phyloP scores from a whole-genome alignment of 148 eudicot species.

The Fagopyrum homotropicum region DNA sequence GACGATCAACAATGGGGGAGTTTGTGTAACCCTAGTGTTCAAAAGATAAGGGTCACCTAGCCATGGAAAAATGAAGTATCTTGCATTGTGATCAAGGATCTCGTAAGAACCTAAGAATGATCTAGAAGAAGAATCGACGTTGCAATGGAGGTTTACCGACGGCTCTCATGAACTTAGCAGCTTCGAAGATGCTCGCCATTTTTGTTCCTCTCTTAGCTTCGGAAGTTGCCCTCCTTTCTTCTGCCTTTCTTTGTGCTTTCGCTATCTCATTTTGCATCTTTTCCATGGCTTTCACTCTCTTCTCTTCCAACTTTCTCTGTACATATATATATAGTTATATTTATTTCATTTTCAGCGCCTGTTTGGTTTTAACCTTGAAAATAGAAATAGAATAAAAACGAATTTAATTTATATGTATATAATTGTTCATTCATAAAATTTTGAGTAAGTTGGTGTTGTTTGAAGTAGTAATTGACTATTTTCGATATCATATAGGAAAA shows the following conservation, averaged over 20 bases:
- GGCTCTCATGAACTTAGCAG: constrained; percentile 64
- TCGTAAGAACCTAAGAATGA: no score
- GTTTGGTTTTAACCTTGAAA: not conserved
- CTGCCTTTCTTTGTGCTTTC: constrained; percentile 75
- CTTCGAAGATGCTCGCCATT: constrained; percentile 60
- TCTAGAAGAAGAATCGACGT: constrained; percentile 47
- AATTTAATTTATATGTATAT: no score
- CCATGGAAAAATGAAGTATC: no score
- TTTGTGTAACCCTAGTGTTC: no score
- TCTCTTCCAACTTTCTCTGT: constrained; percentile 80
- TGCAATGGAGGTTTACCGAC: constrained; percentile 66
- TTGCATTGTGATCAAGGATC: no score
- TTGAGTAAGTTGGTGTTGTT: no score
- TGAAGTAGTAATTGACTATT: no score
- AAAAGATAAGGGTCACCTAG: no score
- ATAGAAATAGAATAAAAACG: no score
- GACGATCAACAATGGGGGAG: no score
- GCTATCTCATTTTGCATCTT: constrained; percentile 83
- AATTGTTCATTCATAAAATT: no score
- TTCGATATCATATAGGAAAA: no score
- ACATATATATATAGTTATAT: not conserved
- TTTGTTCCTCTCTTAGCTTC: constrained; percentile 83
- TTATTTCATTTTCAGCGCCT: not conserved
- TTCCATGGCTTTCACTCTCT: constrained; percentile 67
- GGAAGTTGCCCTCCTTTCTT: constrained; percentile 74